Conservation (phyloP, 1,139 yeast genomes). For the Yamadazyma friedrichii region DNA sequence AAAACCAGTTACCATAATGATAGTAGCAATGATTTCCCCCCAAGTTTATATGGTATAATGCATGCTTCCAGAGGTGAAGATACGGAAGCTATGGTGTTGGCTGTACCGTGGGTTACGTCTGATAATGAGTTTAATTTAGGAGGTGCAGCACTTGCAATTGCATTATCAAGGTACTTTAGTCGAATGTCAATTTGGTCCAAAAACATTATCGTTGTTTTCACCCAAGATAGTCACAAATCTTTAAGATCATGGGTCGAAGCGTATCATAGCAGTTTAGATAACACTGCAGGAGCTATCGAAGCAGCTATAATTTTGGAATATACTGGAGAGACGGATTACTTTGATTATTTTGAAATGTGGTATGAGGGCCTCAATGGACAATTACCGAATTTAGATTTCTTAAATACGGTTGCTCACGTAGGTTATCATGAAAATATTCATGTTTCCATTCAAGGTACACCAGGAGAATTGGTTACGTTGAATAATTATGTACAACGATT, state of each 20-base stretch:
- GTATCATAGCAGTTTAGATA: conserved; percentile 80
- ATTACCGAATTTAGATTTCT: conserved; percentile 85
- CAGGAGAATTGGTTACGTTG: conserved; percentile 41
- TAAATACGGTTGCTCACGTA: conserved; percentile 74
- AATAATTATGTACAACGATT: conserved; percentile 57
- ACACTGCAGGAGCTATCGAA: conserved; percentile 94
- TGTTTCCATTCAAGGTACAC: conserved; percentile 64
- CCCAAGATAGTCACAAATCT: conserved; percentile 68
- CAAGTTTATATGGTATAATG: conserved; percentile 75
- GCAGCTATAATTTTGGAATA: conserved; percentile 87
- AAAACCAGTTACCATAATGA: conserved; percentile 54
- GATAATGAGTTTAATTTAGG: conserved; percentile 70
- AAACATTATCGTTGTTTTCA: conserved; percentile 82
- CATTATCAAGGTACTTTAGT: conserved; percentile 75
- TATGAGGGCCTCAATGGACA: conserved; percentile 95
- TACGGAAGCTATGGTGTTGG: conserved; percentile 90
- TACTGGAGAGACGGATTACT: conserved; percentile 63
- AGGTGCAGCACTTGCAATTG: conserved; percentile 71
- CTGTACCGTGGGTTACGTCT: conserved; percentile 76
- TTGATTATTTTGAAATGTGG: conserved; percentile 70
- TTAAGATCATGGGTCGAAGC: conserved; percentile 92
- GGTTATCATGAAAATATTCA: conserved; percentile 73
- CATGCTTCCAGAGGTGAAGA: conserved; percentile 96
- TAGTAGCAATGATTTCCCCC: conserved; percentile 35
- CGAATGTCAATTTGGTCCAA: conserved; percentile 95